phyloP scores from a whole-genome alignment of 2,329 filamentous ascomycete species.

The Pseudogymnoascus sp. region DNA sequence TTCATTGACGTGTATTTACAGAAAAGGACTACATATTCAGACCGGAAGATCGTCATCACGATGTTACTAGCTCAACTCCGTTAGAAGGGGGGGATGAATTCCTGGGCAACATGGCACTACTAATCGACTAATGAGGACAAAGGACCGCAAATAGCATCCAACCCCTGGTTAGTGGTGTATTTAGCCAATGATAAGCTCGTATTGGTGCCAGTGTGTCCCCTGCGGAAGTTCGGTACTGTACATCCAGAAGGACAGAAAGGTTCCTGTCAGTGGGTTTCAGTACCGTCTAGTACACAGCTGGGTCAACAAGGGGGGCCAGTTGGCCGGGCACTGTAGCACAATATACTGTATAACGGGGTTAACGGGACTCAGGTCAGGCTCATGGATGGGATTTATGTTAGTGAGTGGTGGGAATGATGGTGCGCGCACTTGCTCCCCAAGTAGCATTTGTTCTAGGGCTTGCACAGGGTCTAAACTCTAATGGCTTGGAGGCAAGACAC shows the following conservation, averaged over 20 bases:
- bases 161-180: not conserved
- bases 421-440: not conserved
- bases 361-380: not conserved
- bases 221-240: not conserved
- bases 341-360: not conserved
- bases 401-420: not conserved
- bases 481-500: not conserved
- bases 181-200: not conserved
- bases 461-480: constrained; percentile 9
- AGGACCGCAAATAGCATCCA: constrained; percentile 4
- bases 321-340: not conserved
- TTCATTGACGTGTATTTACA: constrained; percentile 3
- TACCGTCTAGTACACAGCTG: not conserved
- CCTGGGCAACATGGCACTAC: not conserved
- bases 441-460: not conserved
- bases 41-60: constrained; percentile 9
- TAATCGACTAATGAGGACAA: constrained; percentile 3
- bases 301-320: not conserved
- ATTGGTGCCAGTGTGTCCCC: not conserved
- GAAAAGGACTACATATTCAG: not conserved
- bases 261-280: constrained; percentile 9
- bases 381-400: constrained; percentile 4
- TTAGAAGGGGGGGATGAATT: not conserved
- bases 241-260: not conserved
- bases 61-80: constrained; percentile 8